Evolutionary conservation across 768 basidiomycete genomes (phyloP).

Genomic region (Xerocomus spinulosus): DNA sequence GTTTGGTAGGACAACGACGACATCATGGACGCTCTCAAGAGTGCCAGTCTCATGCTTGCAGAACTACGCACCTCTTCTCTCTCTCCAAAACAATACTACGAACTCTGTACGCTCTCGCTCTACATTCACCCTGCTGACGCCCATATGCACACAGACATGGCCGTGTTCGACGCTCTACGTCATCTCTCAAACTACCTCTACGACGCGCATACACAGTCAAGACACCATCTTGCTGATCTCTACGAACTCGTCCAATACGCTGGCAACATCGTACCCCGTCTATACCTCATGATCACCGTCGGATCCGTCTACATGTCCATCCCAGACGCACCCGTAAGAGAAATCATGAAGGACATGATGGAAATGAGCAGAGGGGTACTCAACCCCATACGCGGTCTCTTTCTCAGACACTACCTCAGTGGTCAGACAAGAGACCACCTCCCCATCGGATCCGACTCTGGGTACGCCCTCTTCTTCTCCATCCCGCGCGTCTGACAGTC

Average conservation of each 20-base stretch:
- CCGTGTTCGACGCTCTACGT: conserved; percentile 94
- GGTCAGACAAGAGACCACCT: conserved; percentile 95
- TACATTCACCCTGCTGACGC: background rate
- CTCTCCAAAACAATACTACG: conserved; percentile 97
- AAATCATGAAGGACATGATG: conserved; percentile 99
- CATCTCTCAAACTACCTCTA: conserved; percentile 95
- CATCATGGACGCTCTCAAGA: conserved; percentile 98
- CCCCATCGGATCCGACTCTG: conserved; percentile 79
- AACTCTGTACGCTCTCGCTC: conserved; percentile 65
- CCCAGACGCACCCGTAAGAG: conserved; percentile 93
- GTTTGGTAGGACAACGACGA: conserved; percentile 77
- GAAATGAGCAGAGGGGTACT: conserved; percentile 98
- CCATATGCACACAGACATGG: conserved; percentile 69
- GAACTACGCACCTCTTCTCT: conserved; percentile 91
- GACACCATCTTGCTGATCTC: conserved; percentile 95
- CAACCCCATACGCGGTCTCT: conserved; percentile 94
- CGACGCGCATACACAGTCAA: conserved; percentile 86
- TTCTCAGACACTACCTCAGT: conserved; percentile 92
- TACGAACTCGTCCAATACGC: conserved; percentile 99
- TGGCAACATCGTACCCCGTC: conserved; percentile 89
- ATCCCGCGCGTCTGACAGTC: background rate
- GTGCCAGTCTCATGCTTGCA: conserved; percentile 94
- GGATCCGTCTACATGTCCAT: conserved; percentile 99
- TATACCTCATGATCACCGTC: conserved; percentile 99
- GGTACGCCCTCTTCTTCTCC: conserved; percentile 46